A percentile compares a stretch with the other conserved stretches of the same genome.
These are phyloP conservation scores for Delitschia confertaspora DNA, from an alignment of 495 filamentous ascomycete species.

Conservation along the genomic window DNA sequence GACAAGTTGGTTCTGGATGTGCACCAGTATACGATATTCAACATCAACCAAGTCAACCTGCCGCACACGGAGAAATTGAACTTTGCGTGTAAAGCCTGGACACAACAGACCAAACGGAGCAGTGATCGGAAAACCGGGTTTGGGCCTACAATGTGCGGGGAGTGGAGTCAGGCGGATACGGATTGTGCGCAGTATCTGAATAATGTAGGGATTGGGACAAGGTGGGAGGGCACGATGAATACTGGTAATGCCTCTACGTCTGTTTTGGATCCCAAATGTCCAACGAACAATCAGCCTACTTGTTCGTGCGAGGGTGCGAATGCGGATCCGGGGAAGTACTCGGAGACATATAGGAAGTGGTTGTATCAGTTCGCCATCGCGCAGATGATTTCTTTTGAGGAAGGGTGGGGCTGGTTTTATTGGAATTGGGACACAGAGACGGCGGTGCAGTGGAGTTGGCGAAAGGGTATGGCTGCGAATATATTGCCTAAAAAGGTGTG, in stretches of 20 bases:
- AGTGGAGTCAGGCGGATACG: conserved; percentile 97
- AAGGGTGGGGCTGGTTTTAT: conserved; percentile 94
- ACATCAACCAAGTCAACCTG: conserved; percentile 47
- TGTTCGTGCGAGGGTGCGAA: conserved; percentile 76
- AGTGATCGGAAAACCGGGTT: conserved; percentile 70
- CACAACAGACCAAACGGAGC: conserved; percentile 59
- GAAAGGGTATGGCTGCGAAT: conserved; percentile 70
- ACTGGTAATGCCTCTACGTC: conserved; percentile 48
- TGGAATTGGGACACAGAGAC: conserved; percentile 85
- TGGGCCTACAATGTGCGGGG: conserved; percentile 93
- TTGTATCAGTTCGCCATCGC: conserved; percentile 85
- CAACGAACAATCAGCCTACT: conserved; percentile 42
- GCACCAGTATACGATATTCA: conserved; percentile 71
- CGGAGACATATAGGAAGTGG: conserved; percentile 70
- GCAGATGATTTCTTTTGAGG: conserved; percentile 88
- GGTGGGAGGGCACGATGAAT: conserved; percentile 78
- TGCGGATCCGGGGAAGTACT: conserved; percentile 58
- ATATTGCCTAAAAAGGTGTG: conserved; percentile 76
- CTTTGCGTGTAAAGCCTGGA: conserved; percentile 83
- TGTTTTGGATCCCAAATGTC: conserved; percentile 60
- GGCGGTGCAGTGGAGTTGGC: conserved; percentile 90
- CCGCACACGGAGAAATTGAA: conserved; percentile 58
- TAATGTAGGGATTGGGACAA: conserved; percentile 76
- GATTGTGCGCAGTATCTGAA: conserved; percentile 86
- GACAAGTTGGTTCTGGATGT: conserved; percentile 65